Evolutionary conservation across 495 filamentous ascomycete species (phyloP).

Genomic region (Aspergillus diversus): DNA sequence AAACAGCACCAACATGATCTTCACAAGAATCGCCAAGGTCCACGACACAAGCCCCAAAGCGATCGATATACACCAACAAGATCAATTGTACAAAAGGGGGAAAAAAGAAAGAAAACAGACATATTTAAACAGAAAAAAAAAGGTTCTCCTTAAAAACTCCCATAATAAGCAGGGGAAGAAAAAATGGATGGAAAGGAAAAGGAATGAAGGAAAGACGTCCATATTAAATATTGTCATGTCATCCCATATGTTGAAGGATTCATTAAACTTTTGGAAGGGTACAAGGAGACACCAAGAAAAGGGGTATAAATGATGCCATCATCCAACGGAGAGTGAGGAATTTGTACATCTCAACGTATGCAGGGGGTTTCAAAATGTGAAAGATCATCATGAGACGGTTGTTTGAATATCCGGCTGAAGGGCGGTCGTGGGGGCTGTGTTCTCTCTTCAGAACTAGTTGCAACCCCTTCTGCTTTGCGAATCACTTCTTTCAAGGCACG

Average conservation of each 20-base stretch:
- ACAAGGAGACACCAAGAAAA: constrained; percentile 23
- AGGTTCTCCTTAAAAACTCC: constrained; percentile 18
- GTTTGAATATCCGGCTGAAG: constrained; percentile 51
- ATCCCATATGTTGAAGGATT: constrained; percentile 29
- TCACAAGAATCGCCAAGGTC: constrained; percentile 29
- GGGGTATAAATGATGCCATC: constrained; percentile 16
- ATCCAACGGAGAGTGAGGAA: constrained; percentile 14
- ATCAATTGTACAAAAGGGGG: constrained; percentile 23
- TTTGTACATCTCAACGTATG: constrained; percentile 33
- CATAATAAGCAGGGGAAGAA: constrained; percentile 6
- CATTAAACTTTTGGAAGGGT: constrained; percentile 24
- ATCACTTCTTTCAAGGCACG: constrained; percentile 75
- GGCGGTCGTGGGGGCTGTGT: constrained; percentile 40
- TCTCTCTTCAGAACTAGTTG: constrained; percentile 57
- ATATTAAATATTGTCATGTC: constrained; percentile 23
- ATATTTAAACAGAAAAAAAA: constrained; percentile 13
- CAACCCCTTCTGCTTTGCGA: constrained; percentile 75
- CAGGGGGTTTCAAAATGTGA: constrained; percentile 35
- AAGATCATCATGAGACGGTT: constrained; percentile 40
- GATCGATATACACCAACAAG: constrained; percentile 24
- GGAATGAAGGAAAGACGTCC: constrained; percentile 11
- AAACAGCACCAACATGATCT: constrained; percentile 25
- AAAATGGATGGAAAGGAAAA: constrained; percentile 7
- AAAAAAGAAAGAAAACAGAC: constrained; percentile 8
- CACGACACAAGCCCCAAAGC: constrained; percentile 21